Conservation (phyloP, 2,329 filamentous ascomycete genomes). For the Juglanconis sp. region DNA sequence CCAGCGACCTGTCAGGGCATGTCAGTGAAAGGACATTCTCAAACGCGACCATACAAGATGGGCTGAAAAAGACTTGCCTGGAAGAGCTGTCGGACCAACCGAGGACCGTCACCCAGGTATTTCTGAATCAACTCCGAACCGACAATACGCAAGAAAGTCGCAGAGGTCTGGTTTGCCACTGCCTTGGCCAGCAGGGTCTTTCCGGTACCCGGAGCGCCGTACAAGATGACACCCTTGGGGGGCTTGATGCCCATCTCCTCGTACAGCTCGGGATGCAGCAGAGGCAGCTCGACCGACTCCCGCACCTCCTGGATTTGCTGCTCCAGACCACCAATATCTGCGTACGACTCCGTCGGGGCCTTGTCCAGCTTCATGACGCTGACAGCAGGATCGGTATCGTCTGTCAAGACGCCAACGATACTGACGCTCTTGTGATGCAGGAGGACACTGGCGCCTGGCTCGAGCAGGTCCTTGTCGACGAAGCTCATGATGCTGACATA, state of each 20-base stretch:
- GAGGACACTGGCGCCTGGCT: slow-evolving; percentile 91
- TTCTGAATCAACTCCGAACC: slow-evolving; percentile 98
- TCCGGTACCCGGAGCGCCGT: slow-evolving; percentile 93
- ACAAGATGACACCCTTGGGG: slow-evolving; percentile 98
- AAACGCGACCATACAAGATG: neutral
- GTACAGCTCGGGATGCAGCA: slow-evolving; percentile 94
- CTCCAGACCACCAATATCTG: slow-evolving; percentile 95
- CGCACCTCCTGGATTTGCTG: slow-evolving; percentile 95
- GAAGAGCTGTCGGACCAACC: slow-evolving; percentile 93
- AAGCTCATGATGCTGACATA: slow-evolving; percentile 99
- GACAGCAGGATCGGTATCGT: slow-evolving; percentile 91
- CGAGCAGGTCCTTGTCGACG: slow-evolving; percentile 96
- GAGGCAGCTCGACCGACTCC: slow-evolving; percentile 91
- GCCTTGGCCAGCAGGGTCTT: slow-evolving; percentile 96
- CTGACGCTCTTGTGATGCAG: slow-evolving; percentile 97
- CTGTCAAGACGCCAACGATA: slow-evolving; percentile 93
- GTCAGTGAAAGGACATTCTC: slow-evolving; percentile 21
- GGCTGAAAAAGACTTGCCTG: slow-evolving; percentile 49
- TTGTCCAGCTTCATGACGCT: slow-evolving; percentile 99
- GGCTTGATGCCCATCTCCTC: slow-evolving; percentile 99
- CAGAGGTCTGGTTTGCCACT: slow-evolving; percentile 97
- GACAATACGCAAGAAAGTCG: slow-evolving; percentile 95
- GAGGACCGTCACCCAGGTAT: slow-evolving; percentile 92
- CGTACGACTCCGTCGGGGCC: slow-evolving; percentile 95
- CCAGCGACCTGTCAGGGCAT: slow-evolving; percentile 66